Evolutionary conservation across 495 filamentous ascomycete genomes (phyloP).

Genomic region (Xanthoparmelia taractica): DNA sequence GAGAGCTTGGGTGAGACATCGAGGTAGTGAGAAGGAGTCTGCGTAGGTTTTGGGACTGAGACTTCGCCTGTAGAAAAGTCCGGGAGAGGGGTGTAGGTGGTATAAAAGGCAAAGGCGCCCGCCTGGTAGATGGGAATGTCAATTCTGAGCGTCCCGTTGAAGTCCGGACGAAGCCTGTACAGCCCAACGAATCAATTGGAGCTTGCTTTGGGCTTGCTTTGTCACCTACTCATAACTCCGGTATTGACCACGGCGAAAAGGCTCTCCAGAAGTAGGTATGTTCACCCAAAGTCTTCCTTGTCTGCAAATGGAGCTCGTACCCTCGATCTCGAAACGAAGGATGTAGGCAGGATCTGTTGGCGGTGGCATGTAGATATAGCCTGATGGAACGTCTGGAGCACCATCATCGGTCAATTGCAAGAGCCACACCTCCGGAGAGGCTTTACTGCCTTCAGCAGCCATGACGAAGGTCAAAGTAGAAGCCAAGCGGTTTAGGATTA

Average conservation of each 20-base stretch:
- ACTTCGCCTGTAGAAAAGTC: slow-evolving; percentile 55
- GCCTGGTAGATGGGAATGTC: slow-evolving; percentile 74
- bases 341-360: slow-evolving; percentile 61
- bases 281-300: slow-evolving; percentile 95
- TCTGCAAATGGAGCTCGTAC: slow-evolving; percentile 89
- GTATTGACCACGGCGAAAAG: slow-evolving; percentile 70
- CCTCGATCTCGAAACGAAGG: slow-evolving; percentile 88
- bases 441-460: not conserved
- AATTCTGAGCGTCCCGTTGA: slow-evolving; percentile 84
- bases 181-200: slow-evolving; percentile 24
- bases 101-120: slow-evolving; percentile 95
- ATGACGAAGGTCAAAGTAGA: slow-evolving; percentile 5
- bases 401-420: slow-evolving; percentile 87
- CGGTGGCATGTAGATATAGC: slow-evolving; percentile 85
- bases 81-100: slow-evolving; percentile 82
- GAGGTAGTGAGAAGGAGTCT: slow-evolving; percentile 76
- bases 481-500: not conserved
- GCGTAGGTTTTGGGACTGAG: slow-evolving; percentile 47
- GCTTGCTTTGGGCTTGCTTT: slow-evolving; percentile 2
- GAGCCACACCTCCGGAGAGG: slow-evolving; percentile 57
- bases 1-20: slow-evolving; percentile 82
- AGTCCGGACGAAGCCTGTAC: slow-evolving; percentile 74
- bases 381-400: slow-evolving; percentile 79
- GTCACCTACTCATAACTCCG: slow-evolving; percentile 72
- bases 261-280: slow-evolving; percentile 65